Conservation (phyloP, 805 yeast genomes). For the Candida stauntonica region DNA sequence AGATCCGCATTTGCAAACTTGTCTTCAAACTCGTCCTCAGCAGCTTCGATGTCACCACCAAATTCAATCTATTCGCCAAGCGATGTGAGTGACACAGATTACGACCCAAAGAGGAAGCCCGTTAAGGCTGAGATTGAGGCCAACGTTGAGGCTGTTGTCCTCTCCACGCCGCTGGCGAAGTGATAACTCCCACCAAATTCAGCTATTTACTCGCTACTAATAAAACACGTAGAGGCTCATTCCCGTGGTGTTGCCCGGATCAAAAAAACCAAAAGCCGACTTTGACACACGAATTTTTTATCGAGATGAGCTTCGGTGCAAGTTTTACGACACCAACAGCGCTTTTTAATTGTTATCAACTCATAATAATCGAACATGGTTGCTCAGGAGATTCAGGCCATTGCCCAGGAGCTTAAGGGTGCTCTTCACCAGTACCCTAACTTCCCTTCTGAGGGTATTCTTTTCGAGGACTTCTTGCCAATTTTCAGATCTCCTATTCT, state of each 20-base stretch:
- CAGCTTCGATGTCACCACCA: conserved; percentile 1
- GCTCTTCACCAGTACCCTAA: conserved; percentile 79
- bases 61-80: background rate
- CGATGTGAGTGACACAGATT: background rate
- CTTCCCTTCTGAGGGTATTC: conserved; percentile 88
- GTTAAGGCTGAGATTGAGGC: background rate
- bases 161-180: background rate
- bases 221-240: too few relatives aligned
- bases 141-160: background rate
- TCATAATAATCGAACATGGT: conserved; percentile 13
- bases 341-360: too few relatives aligned
- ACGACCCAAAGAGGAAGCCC: background rate
- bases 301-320: too few relatives aligned
- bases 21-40: background rate
- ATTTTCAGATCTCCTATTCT: conserved; percentile 78
- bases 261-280: too few relatives aligned
- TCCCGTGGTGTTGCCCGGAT: too few relatives aligned
- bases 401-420: conserved; percentile 44
- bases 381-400: conserved; percentile 19
- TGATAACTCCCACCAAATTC: background rate
- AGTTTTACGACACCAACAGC: too few relatives aligned
- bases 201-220: too few relatives aligned
- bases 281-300: too few relatives aligned
- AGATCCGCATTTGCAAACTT: conserved; percentile 9
- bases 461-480: conserved; percentile 95